Base-by-base conservation (phyloP, 2,329 filamentous ascomycete genomes). In the Aureobasidium sp. region DNA sequence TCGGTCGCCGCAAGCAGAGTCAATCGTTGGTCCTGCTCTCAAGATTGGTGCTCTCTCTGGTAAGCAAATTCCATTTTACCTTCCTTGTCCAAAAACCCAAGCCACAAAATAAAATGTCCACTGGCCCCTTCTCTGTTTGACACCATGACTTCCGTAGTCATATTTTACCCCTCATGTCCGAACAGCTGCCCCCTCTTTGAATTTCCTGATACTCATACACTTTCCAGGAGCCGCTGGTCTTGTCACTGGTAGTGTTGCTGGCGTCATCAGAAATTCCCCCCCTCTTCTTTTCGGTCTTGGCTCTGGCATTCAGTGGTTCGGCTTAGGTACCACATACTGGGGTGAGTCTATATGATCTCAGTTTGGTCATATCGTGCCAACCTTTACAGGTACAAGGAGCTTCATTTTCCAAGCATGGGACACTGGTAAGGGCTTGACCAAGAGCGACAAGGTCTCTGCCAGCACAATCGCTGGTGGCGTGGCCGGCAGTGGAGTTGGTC, bases 271-370 rank as follows among this genome's bases (percentile, higher is more conserved):
- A 63, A 87, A 87, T 20, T 84, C 82, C 15, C 87, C 89, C 4
- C 80, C 83, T 4, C 72, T 85, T 2, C 75, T 93, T 7, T 93
- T 91, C 75, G 87, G 90, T 0, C 68, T 87, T 13, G 82, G 87
- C 41, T 86, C 87, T 26, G 88, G 90, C 20, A 78, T 90, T 44
- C 91, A 96, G 76, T 96, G 90, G 84, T 90, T 90, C 74, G 81
- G 84, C 46, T 81, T 95, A 42, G 90, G 90, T 39, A 84, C 83
- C 51, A 88, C 84, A 17, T 97, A 87, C 72, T 93, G 87, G 81
- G 87, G 88, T 86, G 78, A 70, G 46, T 20, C 12, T 23, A 6
- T 8, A 13, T 17, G 17, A 20, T 17, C 0, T 15, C 84, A 75
- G 46, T 17, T 26, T 32, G 32, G 36, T n/a, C 17, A 12, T 26